Evolutionary conservation across 805 yeast species (phyloP), one percentile per base, ranked within the genome.

Genomic region (Barnettozyma pratensis): DNA sequence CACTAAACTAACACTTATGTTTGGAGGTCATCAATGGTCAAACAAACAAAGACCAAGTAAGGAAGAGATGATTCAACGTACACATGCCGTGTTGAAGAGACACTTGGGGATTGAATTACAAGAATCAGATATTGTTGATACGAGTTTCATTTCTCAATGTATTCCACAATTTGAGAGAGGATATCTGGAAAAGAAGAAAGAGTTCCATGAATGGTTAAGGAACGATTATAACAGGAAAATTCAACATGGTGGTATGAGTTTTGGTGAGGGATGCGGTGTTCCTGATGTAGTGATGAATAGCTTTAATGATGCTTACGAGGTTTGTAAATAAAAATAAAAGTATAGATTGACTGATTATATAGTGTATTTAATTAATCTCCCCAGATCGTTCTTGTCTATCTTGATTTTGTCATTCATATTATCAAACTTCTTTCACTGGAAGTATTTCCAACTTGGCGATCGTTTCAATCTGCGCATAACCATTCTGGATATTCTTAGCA

Each of bases 141-240:
- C 65, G 68, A 58, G 71, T 67, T 54, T 70, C 69, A 80, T 81
- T 39, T 58, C 68, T 28, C 68, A 79, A 39, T 84, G 95, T 56
- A 82, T 91, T 41, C 97, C 97, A 1, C 94, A 85, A 61, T 89
- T 77, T 63, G 71, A 75, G 32, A 85, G 85, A 29, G 96, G 95
- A 1, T 89, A 84, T 61, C 69, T 71, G 19, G 74, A 70, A 4
- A 58, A 72, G 50, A 71, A 70, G 41, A 51, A 65, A 4, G 53
- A 66, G 12, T 69, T 74, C 29, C 63, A 70, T 34, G 47, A 58
- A 19, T 55, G 61, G n/a, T 48, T 76, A 4, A 46, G 64, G 3
- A 49, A 61, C 1, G 65, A 66, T 12, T 77, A 71, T 56, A 54
- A 62, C 1, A 69, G 73, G 35, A 68, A 67, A 38, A 58, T 83